Evolutionary conservation across 495 filamentous ascomycete species (phyloP).

Genomic region (Penicillium steckii): DNA sequence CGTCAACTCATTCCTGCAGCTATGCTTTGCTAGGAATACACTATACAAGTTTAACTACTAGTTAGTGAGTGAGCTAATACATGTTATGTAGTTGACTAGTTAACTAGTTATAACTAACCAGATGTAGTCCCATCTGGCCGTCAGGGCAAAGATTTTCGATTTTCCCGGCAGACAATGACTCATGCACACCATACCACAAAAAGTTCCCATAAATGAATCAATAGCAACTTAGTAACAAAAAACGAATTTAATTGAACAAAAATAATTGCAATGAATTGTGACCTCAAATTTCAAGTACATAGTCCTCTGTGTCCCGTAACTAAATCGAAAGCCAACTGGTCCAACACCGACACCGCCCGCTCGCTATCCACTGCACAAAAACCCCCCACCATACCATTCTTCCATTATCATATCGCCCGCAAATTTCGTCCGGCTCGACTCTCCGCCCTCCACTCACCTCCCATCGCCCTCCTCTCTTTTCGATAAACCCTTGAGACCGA

Average conservation of each 20-base stretch:
- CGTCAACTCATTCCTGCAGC: too few relatives aligned
- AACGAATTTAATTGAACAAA: not conserved
- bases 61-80: too few relatives aligned
- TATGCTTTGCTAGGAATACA: too few relatives aligned
- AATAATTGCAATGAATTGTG: not conserved
- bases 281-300: not conserved
- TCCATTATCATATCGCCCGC: slow-evolving; percentile 45
- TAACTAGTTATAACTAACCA: too few relatives aligned
- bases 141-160: not conserved
- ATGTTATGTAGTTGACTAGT: too few relatives aligned
- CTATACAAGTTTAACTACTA: too few relatives aligned
- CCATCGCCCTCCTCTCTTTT: slow-evolving; percentile 13
- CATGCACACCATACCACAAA: not conserved
- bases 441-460: slow-evolving; percentile 21
- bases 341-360: slow-evolving; percentile 35
- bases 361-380: slow-evolving; percentile 49
- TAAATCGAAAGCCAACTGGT: slow-evolving; percentile 4
- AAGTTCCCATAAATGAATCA: not conserved
- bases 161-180: not conserved
- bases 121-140: not conserved
- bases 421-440: slow-evolving; percentile 39
- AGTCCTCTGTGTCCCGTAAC: not conserved
- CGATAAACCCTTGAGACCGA: not conserved
- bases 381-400: slow-evolving; percentile 33
- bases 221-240: not conserved